Evolutionary conservation across 768 basidiomycete genomes (phyloP).

Genomic region (Mrakia hoshinonis): DNA sequence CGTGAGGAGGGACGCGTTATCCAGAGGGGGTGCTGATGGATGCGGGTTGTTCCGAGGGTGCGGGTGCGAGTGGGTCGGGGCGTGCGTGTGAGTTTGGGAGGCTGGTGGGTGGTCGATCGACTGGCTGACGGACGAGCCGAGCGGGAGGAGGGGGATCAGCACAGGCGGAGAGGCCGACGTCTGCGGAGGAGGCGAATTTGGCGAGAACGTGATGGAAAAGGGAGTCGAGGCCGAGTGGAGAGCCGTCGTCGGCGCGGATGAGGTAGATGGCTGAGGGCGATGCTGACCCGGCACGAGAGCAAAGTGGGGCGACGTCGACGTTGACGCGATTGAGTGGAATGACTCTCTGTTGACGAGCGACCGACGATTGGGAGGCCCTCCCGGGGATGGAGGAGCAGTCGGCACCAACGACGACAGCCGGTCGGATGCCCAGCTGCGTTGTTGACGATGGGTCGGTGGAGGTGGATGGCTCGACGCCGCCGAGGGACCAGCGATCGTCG

Average conservation of each 20-base stretch:
- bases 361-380: background rate
- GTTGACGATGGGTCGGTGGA: constrained; percentile 4
- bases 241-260: no score
- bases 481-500: background rate
- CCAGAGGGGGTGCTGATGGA: constrained; percentile 78
- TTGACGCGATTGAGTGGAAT: background rate
- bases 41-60: constrained; percentile 94
- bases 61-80: constrained; percentile 79
- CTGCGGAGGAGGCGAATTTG: no score
- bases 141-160: background rate
- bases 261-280: no score
- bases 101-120: background rate
- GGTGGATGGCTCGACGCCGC: background rate
- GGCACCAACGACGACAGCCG: background rate
- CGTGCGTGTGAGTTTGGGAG: constrained; percentile 45
- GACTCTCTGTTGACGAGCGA: background rate
- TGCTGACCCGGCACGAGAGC: no score
- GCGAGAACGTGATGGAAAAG: no score
- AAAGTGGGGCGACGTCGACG: no score
- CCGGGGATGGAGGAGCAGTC: background rate
- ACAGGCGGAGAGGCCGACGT: no score
- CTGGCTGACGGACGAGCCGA: background rate
- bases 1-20: constrained; percentile 86
- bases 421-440: constrained; percentile 7
- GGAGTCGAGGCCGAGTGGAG: no score